A percentile compares a stretch with the other conserved stretches of the same genome.
Evolutionary conservation across 176 grass and related monocot species (phyloP).

Genomic region (Elymus sibiricus): DNA sequence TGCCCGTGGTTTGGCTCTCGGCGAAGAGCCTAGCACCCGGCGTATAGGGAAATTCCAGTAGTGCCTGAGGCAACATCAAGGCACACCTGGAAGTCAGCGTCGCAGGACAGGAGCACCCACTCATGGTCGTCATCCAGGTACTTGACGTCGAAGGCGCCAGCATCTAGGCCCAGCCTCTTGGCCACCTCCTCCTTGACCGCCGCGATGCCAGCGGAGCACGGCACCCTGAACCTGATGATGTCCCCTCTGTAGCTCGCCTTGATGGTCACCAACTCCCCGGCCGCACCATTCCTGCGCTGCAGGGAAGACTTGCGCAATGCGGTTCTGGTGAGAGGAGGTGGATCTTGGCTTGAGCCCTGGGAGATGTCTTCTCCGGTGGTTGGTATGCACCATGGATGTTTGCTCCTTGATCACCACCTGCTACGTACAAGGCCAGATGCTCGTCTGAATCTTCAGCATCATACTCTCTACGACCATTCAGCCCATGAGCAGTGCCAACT

Average conservation of each 20-base stretch:
- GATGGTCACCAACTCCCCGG: slow-evolving; percentile 40
- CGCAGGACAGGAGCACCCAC: too few relatives aligned
- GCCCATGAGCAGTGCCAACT: not conserved
- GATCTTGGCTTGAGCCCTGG: slow-evolving; percentile 64
- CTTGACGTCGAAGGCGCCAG: too few relatives aligned
- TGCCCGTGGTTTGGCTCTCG: too few relatives aligned
- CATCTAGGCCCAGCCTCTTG: too few relatives aligned
- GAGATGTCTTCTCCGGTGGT: slow-evolving; percentile 42
- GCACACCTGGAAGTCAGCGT: too few relatives aligned
- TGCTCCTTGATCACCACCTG: not conserved
- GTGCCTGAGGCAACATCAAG: too few relatives aligned
- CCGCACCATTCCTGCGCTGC: not conserved
- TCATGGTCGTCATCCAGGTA: too few relatives aligned
- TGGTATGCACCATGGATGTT: not conserved
- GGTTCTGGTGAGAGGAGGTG: not conserved
- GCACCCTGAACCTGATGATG: slow-evolving; percentile 74
- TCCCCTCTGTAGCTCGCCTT: slow-evolving; percentile 72
- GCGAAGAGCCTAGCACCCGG: too few relatives aligned
- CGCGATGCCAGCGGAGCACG: slow-evolving; percentile 22
- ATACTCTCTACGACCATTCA: slow-evolving; percentile 1
- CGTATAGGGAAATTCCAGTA: too few relatives aligned
- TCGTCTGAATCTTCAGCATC: not conserved
- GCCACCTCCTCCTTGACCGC: slow-evolving; percentile 54
- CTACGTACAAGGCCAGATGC: too few relatives aligned
- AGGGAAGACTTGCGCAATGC: not conserved